Evolutionary conservation across 768 basidiomycete species (phyloP).

Genomic region (Hygrocybe coccinea): DNA sequence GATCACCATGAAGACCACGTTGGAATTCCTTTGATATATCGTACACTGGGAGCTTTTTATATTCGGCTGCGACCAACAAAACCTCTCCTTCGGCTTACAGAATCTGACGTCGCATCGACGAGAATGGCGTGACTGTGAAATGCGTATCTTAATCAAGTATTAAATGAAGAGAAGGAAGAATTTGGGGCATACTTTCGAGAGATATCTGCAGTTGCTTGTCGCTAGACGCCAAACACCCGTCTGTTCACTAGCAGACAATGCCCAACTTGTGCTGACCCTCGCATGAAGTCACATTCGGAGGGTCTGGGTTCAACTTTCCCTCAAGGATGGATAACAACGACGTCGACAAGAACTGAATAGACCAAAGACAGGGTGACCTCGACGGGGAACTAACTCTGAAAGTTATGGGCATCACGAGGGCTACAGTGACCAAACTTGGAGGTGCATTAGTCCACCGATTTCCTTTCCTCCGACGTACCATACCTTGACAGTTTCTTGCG

Average conservation of each 20-base stretch:
- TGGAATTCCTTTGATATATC: conserved; percentile 45
- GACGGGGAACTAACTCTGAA: background rate
- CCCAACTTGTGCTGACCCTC: too few species aligned
- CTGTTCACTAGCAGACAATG: too few species aligned
- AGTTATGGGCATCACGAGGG: background rate
- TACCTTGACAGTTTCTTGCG: conserved; percentile 92
- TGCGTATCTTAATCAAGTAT: too few species aligned
- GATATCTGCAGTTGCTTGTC: too few species aligned
- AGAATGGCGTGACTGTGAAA: conserved; percentile 65
- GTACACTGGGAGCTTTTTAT: conserved; percentile 82
- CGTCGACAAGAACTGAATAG: too few species aligned
- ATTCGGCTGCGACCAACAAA: conserved; percentile 82
- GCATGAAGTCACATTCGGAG: too few species aligned
- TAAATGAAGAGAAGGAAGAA: conserved; percentile 70
- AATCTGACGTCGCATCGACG: conserved; percentile 84
- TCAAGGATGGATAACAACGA: too few species aligned
- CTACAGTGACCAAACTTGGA: conserved; percentile 60
- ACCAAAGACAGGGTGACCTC: conserved; percentile 65
- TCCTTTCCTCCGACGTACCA: conserved; percentile 96
- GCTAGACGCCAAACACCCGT: too few species aligned
- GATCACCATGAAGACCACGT: conserved; percentile 50
- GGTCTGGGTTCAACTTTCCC: too few species aligned
- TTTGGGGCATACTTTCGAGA: conserved; percentile 40
- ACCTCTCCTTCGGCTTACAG: conserved; percentile 62
- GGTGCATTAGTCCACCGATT: conserved; percentile 91